Evolutionary conservation across 257 asterid species (phyloP), one percentile per base, ranked within the genome.

Genomic region (Scutellaria galericulata): DNA sequence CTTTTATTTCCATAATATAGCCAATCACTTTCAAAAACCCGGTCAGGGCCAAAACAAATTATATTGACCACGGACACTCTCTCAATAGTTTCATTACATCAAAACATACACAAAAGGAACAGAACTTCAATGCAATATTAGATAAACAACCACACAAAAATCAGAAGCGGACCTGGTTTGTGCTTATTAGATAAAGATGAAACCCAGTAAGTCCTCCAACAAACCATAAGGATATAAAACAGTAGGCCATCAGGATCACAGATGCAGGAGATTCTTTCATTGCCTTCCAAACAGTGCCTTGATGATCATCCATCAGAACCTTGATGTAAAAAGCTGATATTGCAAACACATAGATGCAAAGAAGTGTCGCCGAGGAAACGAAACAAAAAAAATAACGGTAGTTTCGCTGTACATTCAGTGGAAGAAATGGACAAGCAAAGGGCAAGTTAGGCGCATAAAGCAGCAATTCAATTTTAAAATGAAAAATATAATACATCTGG

Each of bases 201-300:
- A 95, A 95, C 71, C 97, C 98, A 61, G 99, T 88, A 74, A 95
- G 96, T 37, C 99, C 99, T 70, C 99, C 99, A 75, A 95, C 98
- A 81, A 95, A 95, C 99, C 99, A 95, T 64, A 95, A 83, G 80
- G 98, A 86, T 75, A 92, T 87, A 75, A 95, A 95, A 82, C 99
- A 84, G 74, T 87, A 95, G 27, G 72, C 89, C 99, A 92, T 90
- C 67, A 95, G 78, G 85, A 90, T 52, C 31, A 88, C 92, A 0
- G 97, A 88, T 40, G 97, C 97, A 66, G 99, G 99, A 76, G 98
- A 95, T 79, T 88, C 91, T 83, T 83, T 92, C 96, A 95, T 86
- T 71, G 99, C 99, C 84, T 81, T 83, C 97, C 96, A 92, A 24
- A 95, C 97, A 40, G 99, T 90, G 68, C 97, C 73, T 2, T 85